Conservation (phyloP, 805 yeast genomes). For the Ogataea angusta region DNA sequence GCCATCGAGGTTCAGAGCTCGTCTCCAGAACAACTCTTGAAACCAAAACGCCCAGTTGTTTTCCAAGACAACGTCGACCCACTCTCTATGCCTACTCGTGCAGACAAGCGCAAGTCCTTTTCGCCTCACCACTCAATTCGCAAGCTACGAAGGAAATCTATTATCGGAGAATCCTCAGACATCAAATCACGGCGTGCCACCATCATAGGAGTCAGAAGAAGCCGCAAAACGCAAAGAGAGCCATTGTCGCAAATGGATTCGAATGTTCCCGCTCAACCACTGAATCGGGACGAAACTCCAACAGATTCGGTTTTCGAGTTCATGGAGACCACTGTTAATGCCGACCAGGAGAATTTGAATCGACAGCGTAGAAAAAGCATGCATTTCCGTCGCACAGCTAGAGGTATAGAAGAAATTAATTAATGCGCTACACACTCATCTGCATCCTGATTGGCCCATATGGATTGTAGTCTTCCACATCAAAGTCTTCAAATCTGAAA, state of each 20-base stretch:
- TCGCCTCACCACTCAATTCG: constrained; percentile 62
- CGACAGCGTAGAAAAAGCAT: constrained; percentile 13
- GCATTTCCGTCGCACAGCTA: constrained; percentile 7
- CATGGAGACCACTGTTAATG: constrained; percentile 10
- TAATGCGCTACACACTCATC: constrained; percentile 75
- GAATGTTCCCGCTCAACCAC: neutral
- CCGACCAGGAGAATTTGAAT: constrained; percentile 16
- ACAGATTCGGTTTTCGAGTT: constrained; percentile 19
- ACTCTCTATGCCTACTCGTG: constrained; percentile 24
- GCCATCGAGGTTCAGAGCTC: constrained; percentile 15
- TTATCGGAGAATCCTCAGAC: constrained; percentile 6
- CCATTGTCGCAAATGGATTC: constrained; percentile 10
- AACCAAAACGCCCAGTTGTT: neutral
- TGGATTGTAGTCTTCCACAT: constrained; percentile 75
- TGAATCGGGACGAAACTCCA: constrained; percentile 4
- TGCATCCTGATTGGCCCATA: constrained; percentile 86
- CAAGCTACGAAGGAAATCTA: constrained; percentile 64
- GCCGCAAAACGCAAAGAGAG: constrained; percentile 11
- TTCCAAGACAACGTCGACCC: constrained; percentile 23
- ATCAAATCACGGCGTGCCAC: constrained; percentile 2
- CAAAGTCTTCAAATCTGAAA: constrained; percentile 85
- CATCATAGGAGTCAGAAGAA: constrained; percentile 2
- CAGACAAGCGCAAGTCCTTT: constrained; percentile 44
- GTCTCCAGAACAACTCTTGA: constrained; percentile 18
- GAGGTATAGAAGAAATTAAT: constrained; percentile 8